These are phyloP conservation scores for Blepharisma japonicum DNA, from an alignment of 73 alveolate species.

Conservation along the genomic window DNA sequence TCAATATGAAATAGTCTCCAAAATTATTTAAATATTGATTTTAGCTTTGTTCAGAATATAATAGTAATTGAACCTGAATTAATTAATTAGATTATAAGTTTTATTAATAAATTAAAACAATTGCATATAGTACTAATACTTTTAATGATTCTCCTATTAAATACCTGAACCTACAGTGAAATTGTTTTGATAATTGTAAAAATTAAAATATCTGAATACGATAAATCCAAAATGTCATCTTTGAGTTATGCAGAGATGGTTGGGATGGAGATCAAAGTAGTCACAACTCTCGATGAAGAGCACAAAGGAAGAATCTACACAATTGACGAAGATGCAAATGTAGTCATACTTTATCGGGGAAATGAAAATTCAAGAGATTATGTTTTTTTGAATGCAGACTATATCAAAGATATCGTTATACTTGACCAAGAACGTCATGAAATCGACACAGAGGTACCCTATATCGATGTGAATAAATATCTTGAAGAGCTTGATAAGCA, in stretches of 20 bases:
- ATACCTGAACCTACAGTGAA: too few species aligned
- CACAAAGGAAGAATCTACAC: constrained; percentile 21
- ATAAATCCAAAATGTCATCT: too few species aligned
- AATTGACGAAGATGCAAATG: constrained; percentile 6
- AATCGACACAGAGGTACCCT: background rate
- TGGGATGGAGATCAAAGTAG: constrained; percentile 26
- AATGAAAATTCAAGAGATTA: constrained; percentile 2
- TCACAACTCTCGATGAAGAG: background rate
- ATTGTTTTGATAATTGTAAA: too few species aligned
- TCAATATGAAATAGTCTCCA: too few species aligned
- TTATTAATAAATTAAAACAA: too few species aligned
- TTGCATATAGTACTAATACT: too few species aligned
- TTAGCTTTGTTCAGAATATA: too few species aligned
- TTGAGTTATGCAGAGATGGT: background rate
- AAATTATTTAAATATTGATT: too few species aligned
- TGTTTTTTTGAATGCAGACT: background rate
- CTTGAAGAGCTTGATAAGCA: constrained; percentile 11
- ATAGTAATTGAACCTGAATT: too few species aligned
- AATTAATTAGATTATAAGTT: too few species aligned
- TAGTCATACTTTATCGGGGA: background rate
- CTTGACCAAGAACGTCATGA: background rate
- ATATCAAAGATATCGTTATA: constrained; percentile 1
- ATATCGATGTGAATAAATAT: background rate
- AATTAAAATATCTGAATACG: too few species aligned
- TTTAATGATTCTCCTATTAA: too few species aligned